phyloP scores from a whole-genome alignment of 352 stramenopile species.

The Ophiocytium majus region DNA sequence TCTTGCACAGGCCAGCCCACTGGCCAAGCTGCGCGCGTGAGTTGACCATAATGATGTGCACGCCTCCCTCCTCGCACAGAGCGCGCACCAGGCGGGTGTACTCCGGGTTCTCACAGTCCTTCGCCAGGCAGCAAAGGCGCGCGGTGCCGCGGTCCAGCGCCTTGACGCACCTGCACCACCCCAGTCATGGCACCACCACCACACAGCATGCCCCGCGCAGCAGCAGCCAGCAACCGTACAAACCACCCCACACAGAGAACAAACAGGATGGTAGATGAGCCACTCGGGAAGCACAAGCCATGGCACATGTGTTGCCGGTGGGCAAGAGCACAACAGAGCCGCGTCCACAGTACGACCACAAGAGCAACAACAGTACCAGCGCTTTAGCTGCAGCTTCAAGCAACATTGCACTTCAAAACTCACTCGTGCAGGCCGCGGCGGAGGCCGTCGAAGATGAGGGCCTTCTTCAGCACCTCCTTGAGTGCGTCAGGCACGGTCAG shows the following conservation, averaged over 20 bases:
- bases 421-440: constrained; percentile 96
- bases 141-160: constrained; percentile 94
- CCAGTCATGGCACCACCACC: too few relatives aligned
- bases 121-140: constrained; percentile 96
- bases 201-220: too few relatives aligned
- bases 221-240: too few relatives aligned
- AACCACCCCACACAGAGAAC: too few relatives aligned
- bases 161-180: constrained; percentile 88
- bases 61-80: constrained; percentile 73
- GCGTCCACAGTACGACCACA: too few relatives aligned
- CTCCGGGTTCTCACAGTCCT: constrained; percentile 98
- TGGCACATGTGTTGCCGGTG: too few relatives aligned
- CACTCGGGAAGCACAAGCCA: too few relatives aligned
- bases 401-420: constrained; percentile 20
- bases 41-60: constrained; percentile 76
- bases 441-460: constrained; percentile 97
- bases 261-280: too few relatives aligned
- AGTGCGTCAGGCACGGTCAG: constrained; percentile 54
- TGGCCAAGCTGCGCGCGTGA: constrained; percentile 83
- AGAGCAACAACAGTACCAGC: too few relatives aligned
- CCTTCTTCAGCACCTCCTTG: constrained; percentile 93
- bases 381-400: too few relatives aligned
- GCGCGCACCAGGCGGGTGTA: constrained; percentile 99
- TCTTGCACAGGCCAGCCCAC: constrained; percentile 98
- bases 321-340: too few relatives aligned